Base-by-base conservation (phyloP, 768 basidiomycete genomes). In the Kwoniella heveanensis region DNA sequence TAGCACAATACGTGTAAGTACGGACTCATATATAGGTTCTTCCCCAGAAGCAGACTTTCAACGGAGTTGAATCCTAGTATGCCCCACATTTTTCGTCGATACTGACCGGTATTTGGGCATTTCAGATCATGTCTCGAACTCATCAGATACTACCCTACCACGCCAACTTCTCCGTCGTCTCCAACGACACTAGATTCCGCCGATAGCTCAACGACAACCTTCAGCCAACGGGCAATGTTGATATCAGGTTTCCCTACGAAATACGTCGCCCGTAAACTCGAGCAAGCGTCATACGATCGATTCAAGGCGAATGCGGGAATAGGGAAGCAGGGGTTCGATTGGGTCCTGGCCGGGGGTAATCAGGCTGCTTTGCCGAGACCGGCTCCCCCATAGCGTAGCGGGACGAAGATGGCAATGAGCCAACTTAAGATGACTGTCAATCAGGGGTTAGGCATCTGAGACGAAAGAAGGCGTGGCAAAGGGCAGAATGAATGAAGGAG, bases 1-100 rank as follows among this genome's bases (percentile, higher is more conserved):
- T 96, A 27, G 92, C 92, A n/a, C 91, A 95, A 81, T 93, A 95
- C 72, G 89, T 91, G 66, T 91, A 89, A 39, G 95, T 91, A 46
- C 1, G 25, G 2, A 44, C 37, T 59, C 21, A 2, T 44, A 0
- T 54, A 36, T 50, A 37, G 12, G 22, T 12, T 47, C 6, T 46
- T 7, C 54, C 29, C 26, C 56, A 36, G 15, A 17, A 48, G 36
- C 26, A 54, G 9, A 54, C 37, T 22, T n/a, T n/a, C n/a, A n/a
- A n/a, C n/a, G n/a, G n/a, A n/a, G n/a, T n/a, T n/a, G n/a, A n/a
- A n/a, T n/a, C n/a, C n/a, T n/a, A n/a, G 19, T 19, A 53, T 5
- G 1, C 32, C 24, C 19, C 50, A 22, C 22, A 19, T 22, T 47
- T n/a, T 49, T 68, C 44, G 15, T 15, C 29, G 52, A 32, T 5